Evolutionary conservation across 345 rosid genomes (phyloP).

Genomic region (Raphanus raphanistrum): DNA sequence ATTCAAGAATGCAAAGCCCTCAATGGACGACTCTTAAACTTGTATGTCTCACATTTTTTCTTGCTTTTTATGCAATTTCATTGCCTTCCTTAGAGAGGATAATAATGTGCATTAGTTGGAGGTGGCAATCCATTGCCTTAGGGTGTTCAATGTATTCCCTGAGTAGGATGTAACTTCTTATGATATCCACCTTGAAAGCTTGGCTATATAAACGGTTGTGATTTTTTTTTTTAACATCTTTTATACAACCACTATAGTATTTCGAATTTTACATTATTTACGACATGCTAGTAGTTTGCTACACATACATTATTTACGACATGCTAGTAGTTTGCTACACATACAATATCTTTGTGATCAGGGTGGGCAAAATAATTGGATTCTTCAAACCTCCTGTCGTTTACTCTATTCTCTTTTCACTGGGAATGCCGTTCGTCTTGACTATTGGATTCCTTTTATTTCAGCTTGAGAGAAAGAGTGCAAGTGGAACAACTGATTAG

Average conservation of each 20-base stretch:
- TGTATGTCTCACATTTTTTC: constrained; percentile 46
- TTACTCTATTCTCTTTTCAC: constrained; percentile 2
- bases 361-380: background rate
- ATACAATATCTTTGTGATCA: background rate
- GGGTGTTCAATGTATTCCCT: constrained; percentile 1
- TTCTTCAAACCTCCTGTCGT: constrained; percentile 5
- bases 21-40: constrained; percentile 82
- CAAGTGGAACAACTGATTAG: constrained; percentile 79
- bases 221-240: background rate
- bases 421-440: constrained; percentile 9
- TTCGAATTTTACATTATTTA: background rate
- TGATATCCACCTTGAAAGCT: constrained; percentile 4
- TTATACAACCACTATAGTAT: background rate
- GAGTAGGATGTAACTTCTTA: background rate
- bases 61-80: constrained; percentile 19
- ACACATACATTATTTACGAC: background rate
- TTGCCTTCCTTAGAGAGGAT: constrained; percentile 8
- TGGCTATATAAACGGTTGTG: background rate
- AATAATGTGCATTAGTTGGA: constrained; percentile 4
- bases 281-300: constrained; percentile 11
- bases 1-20: constrained; percentile 98
- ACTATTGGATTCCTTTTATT: constrained; percentile 30
- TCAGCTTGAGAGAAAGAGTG: constrained; percentile 76
- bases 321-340: constrained; percentile 16
- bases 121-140: background rate